phyloP scores from a whole-genome alignment of 768 basidiomycete species.

The Termitomyces sp. region DNA sequence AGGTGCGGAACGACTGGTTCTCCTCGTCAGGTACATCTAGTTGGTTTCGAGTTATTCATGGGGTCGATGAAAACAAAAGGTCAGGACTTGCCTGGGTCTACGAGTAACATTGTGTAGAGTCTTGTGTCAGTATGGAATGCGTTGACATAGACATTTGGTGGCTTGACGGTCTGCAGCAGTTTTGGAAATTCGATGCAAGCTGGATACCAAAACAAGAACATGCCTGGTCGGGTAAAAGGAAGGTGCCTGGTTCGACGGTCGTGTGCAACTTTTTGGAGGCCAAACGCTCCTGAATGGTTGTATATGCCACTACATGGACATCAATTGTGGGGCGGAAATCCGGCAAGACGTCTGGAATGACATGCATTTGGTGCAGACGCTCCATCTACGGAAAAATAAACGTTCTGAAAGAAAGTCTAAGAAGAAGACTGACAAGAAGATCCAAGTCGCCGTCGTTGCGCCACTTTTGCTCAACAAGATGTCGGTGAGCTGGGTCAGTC shows the following conservation, averaged over 20 bases:
- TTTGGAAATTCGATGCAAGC: not conserved
- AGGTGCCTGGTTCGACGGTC: slow-evolving; percentile 67
- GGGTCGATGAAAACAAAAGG: not conserved
- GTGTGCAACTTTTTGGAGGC: slow-evolving; percentile 28
- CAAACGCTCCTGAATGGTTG: slow-evolving; percentile 24
- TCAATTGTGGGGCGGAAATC: slow-evolving; percentile 69
- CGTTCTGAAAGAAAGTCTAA: not conserved
- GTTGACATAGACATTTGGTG: slow-evolving; percentile 64
- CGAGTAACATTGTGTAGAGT: slow-evolving; percentile 82
- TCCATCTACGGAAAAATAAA: slow-evolving; percentile 62
- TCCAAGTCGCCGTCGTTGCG: slow-evolving; percentile 80
- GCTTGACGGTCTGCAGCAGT: slow-evolving; percentile 48
- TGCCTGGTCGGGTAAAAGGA: slow-evolving; percentile 65
- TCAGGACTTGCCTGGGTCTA: slow-evolving; percentile 67
- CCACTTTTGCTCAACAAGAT: slow-evolving; percentile 82
- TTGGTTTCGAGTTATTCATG: slow-evolving; percentile 3
- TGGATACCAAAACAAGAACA: slow-evolving; percentile 8
- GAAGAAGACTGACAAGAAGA: slow-evolving; percentile 57
- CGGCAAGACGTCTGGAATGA: slow-evolving; percentile 84
- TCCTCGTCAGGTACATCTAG: slow-evolving; percentile 79
- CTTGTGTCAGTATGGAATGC: slow-evolving; percentile 79
- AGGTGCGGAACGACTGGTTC: slow-evolving; percentile 60
- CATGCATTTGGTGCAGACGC: slow-evolving; percentile 84
- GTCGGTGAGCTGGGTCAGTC: slow-evolving; percentile 66
- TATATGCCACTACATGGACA: slow-evolving; percentile 52